A percentile compares a stretch with the other conserved stretches of the same genome.
phyloP scores from a whole-genome alignment of 2,329 filamentous ascomycete species.

The Aspergillus viridinutans region DNA sequence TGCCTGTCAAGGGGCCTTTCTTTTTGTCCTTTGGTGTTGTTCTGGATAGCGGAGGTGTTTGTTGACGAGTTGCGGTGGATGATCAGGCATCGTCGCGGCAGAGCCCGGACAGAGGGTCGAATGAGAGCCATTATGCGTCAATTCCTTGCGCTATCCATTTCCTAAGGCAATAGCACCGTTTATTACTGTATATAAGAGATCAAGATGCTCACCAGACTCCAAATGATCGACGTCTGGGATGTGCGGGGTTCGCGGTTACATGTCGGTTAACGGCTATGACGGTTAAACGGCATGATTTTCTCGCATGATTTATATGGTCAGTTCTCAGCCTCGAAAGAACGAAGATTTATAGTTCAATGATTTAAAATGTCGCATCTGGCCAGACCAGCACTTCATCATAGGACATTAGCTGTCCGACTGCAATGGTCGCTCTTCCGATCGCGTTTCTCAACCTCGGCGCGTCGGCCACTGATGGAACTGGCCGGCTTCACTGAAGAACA shows the following conservation, averaged over 20 bases:
- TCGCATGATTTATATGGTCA: neutral
- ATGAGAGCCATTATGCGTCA: neutral
- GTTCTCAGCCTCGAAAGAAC: neutral
- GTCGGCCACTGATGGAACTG: conserved; percentile 60
- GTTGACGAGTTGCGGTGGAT: conserved; percentile 5
- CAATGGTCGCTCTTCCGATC: neutral
- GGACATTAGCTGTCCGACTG: neutral
- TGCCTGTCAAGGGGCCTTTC: conserved; percentile 37
- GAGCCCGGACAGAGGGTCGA: neutral
- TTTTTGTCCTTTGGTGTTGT: neutral
- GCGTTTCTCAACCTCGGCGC: conserved; percentile 31
- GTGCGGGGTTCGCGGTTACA: neutral
- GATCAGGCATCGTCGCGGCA: neutral
- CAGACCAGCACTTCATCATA: neutral
- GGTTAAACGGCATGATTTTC: neutral
- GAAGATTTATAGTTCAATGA: neutral
- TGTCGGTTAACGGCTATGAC: conserved; percentile 4
- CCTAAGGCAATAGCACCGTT: neutral
- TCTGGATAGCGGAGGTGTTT: neutral
- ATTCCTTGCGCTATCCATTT: neutral
- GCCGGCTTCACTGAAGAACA: conserved; percentile 70
- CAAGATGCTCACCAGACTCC: neutral
- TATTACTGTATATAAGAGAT: neutral
- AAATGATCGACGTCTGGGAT: neutral
- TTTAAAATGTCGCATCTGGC: conserved; percentile 3